These are phyloP conservation scores for Tuber umbilicatum DNA, from an alignment of 495 filamentous ascomycete species.

Conservation along the genomic window DNA sequence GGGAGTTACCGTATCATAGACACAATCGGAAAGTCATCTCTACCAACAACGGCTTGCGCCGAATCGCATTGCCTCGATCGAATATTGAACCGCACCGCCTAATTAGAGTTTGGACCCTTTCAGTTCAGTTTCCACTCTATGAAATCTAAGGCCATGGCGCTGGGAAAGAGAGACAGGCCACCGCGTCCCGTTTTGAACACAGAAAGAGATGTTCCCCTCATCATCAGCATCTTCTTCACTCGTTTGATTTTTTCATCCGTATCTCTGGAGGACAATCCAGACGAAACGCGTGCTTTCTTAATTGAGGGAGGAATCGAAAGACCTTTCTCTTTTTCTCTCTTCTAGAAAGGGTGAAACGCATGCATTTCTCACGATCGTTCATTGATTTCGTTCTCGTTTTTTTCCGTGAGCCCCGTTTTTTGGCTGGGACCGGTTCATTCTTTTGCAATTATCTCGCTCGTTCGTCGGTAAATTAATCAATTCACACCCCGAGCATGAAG, in stretches of 20 bases:
- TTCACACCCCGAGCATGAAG: constrained; percentile 20
- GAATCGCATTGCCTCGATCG: neutral
- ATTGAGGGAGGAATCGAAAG: neutral
- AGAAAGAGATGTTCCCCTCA: neutral
- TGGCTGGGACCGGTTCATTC: constrained; percentile 12
- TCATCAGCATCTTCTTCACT: neutral
- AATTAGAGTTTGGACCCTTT: constrained; percentile 1
- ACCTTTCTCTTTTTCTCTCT: constrained; percentile 9
- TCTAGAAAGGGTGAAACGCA: constrained; percentile 16
- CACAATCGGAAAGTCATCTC: neutral
- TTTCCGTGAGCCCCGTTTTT: constrained; percentile 13
- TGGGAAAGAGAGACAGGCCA: neutral
- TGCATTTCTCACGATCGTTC: constrained; percentile 28
- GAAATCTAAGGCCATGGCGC: neutral
- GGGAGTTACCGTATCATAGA: neutral
- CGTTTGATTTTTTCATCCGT: neutral
- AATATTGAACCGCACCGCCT: neutral
- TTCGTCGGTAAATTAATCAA: constrained; percentile 12
- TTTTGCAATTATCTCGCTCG: constrained; percentile 1
- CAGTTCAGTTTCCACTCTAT: neutral
- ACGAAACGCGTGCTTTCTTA: neutral
- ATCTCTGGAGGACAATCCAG: neutral
- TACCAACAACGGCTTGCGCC: neutral
- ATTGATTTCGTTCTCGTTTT: constrained; percentile 19
- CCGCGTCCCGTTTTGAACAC: neutral